Evolutionary conservation across 2,329 filamentous ascomycete genomes (phyloP), one percentile per base, ranked within the genome.

Genomic region (Nigrograna mackinnonii): DNA sequence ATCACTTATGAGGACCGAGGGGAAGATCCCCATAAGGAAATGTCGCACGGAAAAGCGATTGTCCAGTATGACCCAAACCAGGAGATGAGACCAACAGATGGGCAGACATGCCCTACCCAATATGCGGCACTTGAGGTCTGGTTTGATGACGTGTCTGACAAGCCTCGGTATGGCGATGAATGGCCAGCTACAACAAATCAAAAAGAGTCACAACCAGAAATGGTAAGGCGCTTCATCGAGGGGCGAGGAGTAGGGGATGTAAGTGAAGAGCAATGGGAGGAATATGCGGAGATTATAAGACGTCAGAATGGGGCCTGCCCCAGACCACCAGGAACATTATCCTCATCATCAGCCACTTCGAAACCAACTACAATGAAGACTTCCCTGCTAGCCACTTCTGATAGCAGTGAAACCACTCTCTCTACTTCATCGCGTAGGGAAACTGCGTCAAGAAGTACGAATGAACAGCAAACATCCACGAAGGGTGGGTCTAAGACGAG

Each of bases 61-160:
- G 32, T 46, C 12, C 39, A 43, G 35, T 46, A 46, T 28, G 43
- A 46, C 22, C 43, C 43, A 20, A 20, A 17, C n/a, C 20, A 28
- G 12, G 31, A 21, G 5, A n/a, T 42, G 16, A n/a, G n/a, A n/a
- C 14, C 7, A 20, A 30, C 22, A 9, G 6, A 21, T 12, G 32
- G 32, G 14, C n/a, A 30, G 14, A 32, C 7, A 9, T 43, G 40
- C 19, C 21, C 6, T 31, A 26, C 9, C 18, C 42, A 44, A 36
- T 19, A 40, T n/a, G 22, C 42, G n/a, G 22, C 5, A 26, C 13
- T 41, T 11, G 42, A 44, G 37, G 5, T 44, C 6, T 44, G 41
- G 41, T 34, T 44, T 21, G 37, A 44, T 32, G 37, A 28, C 22
- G 3, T 22, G 18, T n/a, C n/a, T n/a, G n/a, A 21, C 11, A 17